Percentiles rank a stretch among this genome's conserved stretches.
These are phyloP conservation scores for Thuja plicata DNA, from an alignment of 83 land plant species.

Conservation along the genomic window DNA sequence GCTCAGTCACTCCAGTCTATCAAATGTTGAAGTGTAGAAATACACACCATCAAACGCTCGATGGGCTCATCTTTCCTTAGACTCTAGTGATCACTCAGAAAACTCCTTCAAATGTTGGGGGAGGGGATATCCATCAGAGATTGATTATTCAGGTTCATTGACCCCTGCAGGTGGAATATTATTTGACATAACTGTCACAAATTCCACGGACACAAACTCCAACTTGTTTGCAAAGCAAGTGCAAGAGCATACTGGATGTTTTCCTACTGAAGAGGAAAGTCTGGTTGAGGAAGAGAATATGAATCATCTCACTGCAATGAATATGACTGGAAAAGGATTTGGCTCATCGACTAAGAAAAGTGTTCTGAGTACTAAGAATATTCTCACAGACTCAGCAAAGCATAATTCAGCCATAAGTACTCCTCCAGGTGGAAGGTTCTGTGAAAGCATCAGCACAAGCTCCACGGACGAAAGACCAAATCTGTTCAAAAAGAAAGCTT, in stretches of 20 bases:
- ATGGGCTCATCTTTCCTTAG: not conserved
- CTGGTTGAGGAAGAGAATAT: not conserved
- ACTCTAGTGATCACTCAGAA: not conserved
- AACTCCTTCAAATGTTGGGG: not conserved
- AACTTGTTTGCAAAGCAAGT: not conserved
- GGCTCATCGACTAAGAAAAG: not conserved
- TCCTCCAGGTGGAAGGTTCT: slow-evolving; percentile 11
- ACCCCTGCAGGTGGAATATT: not conserved
- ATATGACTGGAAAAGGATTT: not conserved
- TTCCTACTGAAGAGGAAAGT: slow-evolving; percentile 15
- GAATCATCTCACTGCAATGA: not conserved
- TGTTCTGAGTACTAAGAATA: not conserved
- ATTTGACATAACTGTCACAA: not conserved
- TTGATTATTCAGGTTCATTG: slow-evolving; percentile 2
- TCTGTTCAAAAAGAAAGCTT: not conserved
- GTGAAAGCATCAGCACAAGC: not conserved
- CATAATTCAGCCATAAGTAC: slow-evolving; percentile 1
- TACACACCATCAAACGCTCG: not conserved
- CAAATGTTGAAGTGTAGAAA: not conserved
- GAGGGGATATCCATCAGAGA: not conserved
- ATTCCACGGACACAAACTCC: slow-evolving; percentile 4
- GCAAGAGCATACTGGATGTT: slow-evolving; percentile 10
- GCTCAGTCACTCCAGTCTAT: no score
- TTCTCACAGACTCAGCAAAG: not conserved
- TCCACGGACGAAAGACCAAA: not conserved